Percentiles rank a stretch among this genome's conserved stretches.
These are phyloP conservation scores for Tuber microsphaerosporum DNA, from an alignment of 495 filamentous ascomycete species.

Conservation along the genomic window DNA sequence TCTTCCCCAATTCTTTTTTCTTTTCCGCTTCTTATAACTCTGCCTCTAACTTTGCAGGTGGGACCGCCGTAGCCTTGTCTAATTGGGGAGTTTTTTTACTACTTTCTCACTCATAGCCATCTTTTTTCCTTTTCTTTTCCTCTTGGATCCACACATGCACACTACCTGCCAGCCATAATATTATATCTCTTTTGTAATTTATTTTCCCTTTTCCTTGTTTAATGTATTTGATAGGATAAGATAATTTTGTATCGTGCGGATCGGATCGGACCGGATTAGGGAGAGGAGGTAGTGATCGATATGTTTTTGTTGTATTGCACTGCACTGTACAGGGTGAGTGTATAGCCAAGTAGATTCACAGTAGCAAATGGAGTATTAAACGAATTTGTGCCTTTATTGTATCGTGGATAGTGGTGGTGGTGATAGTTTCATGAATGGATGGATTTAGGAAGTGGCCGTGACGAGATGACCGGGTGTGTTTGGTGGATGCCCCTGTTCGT, in stretches of 20 bases:
- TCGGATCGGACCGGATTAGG: neutral
- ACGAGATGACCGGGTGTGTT: neutral
- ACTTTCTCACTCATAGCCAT: constrained; percentile 10
- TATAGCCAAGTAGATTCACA: neutral
- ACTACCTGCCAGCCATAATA: constrained; percentile 16
- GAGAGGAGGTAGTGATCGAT: neutral
- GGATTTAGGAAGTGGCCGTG: neutral
- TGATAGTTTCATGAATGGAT: neutral
- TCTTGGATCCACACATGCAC: constrained; percentile 11
- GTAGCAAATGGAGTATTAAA: neutral
- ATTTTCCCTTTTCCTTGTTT: neutral
- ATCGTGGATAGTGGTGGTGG: neutral
- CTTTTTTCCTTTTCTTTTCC: neutral
- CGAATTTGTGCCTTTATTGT: neutral
- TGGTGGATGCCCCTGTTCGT: neutral
- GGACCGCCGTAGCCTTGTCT: neutral
- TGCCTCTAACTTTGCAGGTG: neutral
- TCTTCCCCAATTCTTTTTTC: neutral
- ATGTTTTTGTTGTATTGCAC: neutral
- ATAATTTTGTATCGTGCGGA: neutral
- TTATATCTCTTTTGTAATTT: constrained; percentile 21
- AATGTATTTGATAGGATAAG: neutral
- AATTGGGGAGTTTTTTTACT: constrained; percentile 6
- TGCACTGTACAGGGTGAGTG: neutral
- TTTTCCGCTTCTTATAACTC: neutral